Evolutionary conservation across 140 eudicot genomes (phyloP), one percentile per base, ranked within the genome.

Genomic region (Bidens hawaiensis): DNA sequence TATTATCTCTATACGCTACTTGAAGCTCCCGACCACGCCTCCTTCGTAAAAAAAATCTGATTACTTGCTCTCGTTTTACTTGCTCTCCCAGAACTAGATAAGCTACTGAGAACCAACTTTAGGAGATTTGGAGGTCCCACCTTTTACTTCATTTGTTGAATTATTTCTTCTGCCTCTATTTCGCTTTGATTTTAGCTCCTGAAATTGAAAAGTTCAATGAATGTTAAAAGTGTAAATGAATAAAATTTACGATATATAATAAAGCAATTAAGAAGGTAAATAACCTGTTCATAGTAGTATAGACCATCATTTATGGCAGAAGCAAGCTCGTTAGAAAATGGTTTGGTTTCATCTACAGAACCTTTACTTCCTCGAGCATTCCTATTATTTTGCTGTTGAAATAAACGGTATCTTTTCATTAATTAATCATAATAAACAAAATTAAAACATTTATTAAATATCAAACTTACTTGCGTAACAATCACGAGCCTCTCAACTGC

Each of bases 251-350:
- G 25, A 24, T 12, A 0, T 25, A 46, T n/a, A 31, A 70, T n/a
- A 48, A 36, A 47, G 26, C 17, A 17, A 59, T 11, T 14, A 27
- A 38, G 25, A 68, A 25, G 47, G 0, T 56, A 11, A 45, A 25
- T 55, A 64, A 90, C 97, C 97, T 90, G 97, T 80, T 90, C 97
- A 71, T 83, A 90, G 74, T 76, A 90, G 76, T 83, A 87, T 70
- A 90, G 88, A 15, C 95, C 95, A 30, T 91, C 98, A 74, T 84
- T 87, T 62, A 91, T 91, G 15, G 87, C 85, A 71, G 96, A 84
- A 53, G 96, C 98, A 80, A 79, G 91, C 81, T 87, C 97, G 36
- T 72, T 51, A 30, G 97, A 76, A 66, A 83, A 63, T 23, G 71
- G 23, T 43, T 82, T 76, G 36, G 90, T 73, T 31, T 77, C 83